A percentile compares a stretch with the other conserved stretches of the same genome.
Evolutionary conservation across 2,329 filamentous ascomycete genomes (phyloP).

Genomic region (Neopestalotiopsis clavispora): DNA sequence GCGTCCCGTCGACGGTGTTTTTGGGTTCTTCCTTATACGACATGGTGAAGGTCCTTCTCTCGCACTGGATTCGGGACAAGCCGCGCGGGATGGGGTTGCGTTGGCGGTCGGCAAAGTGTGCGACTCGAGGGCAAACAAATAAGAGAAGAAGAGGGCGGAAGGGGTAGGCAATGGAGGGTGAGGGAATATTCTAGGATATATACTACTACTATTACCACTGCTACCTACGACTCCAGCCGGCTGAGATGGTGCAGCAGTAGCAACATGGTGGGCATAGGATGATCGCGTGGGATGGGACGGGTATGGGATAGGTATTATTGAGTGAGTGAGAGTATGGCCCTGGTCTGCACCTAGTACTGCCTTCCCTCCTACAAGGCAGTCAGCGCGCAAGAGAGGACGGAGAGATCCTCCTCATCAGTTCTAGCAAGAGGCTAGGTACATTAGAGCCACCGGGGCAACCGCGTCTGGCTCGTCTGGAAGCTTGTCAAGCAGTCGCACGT

Average conservation of each 20-base stretch:
- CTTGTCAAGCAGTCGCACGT: background rate
- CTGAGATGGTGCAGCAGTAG: background rate
- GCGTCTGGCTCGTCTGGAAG: background rate
- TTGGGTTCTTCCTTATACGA: slow-evolving; percentile 32
- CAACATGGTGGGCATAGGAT: background rate
- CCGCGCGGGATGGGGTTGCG: slow-evolving; percentile 1
- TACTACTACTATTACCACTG: background rate
- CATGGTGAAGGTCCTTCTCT: slow-evolving; percentile 24
- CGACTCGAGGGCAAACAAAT: slow-evolving; percentile 6
- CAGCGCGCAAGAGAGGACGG: background rate
- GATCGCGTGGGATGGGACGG: too few relatives aligned
- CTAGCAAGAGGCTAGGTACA: background rate
- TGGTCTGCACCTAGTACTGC: background rate
- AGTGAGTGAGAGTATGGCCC: background rate
- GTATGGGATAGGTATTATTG: background rate
- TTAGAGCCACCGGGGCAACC: background rate
- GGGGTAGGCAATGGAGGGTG: background rate
- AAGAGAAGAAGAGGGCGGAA: background rate
- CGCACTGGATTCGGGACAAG: background rate
- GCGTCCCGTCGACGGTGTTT: slow-evolving; percentile 21
- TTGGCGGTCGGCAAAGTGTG: slow-evolving; percentile 2
- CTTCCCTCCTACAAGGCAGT: background rate
- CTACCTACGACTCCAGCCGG: background rate
- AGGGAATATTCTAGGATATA: slow-evolving; percentile 18
- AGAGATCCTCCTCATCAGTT: background rate